phyloP scores from a whole-genome alignment of 352 stramenopile species.

The Blastocystis sp. region DNA sequence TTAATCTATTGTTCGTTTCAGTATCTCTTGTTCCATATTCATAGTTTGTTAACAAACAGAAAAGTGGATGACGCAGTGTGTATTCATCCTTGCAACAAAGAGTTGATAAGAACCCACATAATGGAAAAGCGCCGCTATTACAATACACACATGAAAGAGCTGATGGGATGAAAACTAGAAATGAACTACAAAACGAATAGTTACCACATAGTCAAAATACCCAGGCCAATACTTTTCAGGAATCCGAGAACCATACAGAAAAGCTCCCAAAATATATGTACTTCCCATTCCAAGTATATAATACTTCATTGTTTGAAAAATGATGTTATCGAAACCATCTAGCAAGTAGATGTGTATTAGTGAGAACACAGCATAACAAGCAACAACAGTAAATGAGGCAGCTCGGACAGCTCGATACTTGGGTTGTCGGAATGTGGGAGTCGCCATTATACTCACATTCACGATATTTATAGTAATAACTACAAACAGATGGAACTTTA shows the following conservation, averaged over 20 bases:
- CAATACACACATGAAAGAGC: constrained; percentile 61
- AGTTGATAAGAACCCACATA: constrained; percentile 50
- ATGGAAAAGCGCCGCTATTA: constrained; percentile 58
- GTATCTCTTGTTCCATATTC: neutral
- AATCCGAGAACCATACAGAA: constrained; percentile 32
- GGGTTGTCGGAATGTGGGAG: constrained; percentile 45
- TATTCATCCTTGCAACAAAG: constrained; percentile 16
- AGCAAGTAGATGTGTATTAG: constrained; percentile 19
- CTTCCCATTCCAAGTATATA: constrained; percentile 57
- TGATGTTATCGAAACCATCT: constrained; percentile 30
- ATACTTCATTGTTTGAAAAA: constrained; percentile 3
- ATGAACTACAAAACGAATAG: neutral
- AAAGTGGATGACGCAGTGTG: neutral
- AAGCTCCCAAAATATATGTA: constrained; percentile 52
- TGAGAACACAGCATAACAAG: constrained; percentile 16
- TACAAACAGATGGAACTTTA: neutral
- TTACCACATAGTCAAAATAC: constrained; percentile 48
- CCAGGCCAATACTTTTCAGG: constrained; percentile 54
- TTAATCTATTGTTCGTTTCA: neutral
- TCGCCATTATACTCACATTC: constrained; percentile 42
- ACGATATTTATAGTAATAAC: constrained; percentile 59
- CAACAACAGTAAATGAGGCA: constrained; percentile 14
- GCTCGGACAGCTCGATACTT: constrained; percentile 49
- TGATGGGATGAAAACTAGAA: constrained; percentile 47
- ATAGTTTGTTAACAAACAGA: neutral